A percentile compares a stretch with the other conserved stretches of the same genome.
These are phyloP conservation scores for Leccinum griseonigrum DNA, from an alignment of 1,284 basidiomycete genomes.

Conservation along the genomic window DNA sequence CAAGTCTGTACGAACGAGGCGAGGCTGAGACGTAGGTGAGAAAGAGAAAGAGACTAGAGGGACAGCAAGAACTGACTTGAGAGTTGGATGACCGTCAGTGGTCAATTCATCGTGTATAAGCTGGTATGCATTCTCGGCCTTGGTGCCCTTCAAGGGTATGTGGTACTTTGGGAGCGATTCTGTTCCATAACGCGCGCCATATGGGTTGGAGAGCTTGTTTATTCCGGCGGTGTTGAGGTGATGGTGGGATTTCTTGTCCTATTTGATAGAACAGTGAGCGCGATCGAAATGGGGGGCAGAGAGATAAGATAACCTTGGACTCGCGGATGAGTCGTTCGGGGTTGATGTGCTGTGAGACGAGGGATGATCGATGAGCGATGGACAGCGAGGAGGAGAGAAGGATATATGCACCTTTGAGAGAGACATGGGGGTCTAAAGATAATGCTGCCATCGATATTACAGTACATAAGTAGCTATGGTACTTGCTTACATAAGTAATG, in stretches of 20 bases:
- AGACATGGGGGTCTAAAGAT: slow-evolving; percentile 32
- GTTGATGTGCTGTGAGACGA: slow-evolving; percentile 53
- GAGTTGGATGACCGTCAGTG: slow-evolving; percentile 62
- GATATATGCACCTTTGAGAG: slow-evolving; percentile 46
- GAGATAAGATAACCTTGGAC: slow-evolving; percentile 42
- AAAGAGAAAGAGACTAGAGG: not conserved
- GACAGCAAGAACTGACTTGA: slow-evolving; percentile 35
- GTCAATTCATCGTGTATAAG: slow-evolving; percentile 83
- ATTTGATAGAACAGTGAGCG: slow-evolving; percentile 1
- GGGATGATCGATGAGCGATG: not conserved
- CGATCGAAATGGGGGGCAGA: not conserved
- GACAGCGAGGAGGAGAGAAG: not conserved
- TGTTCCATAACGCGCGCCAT: slow-evolving; percentile 66
- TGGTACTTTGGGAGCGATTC: slow-evolving; percentile 64
- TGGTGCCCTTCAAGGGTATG: slow-evolving; percentile 59
- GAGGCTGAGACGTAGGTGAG: slow-evolving; percentile 75
- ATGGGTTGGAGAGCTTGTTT: slow-evolving; percentile 41
- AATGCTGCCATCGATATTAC: not conserved
- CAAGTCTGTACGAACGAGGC: slow-evolving; percentile 79
- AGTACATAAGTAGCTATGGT: too few species aligned
- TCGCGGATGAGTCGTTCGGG: slow-evolving; percentile 57
- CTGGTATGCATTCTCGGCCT: slow-evolving; percentile 66
- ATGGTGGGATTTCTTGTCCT: slow-evolving; percentile 48
- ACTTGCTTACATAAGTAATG: too few species aligned
- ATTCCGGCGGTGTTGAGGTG: slow-evolving; percentile 41